These are phyloP conservation scores for Aspergillus uvarum DNA, from an alignment of 2,329 filamentous ascomycete genomes.

Conservation along the genomic window DNA sequence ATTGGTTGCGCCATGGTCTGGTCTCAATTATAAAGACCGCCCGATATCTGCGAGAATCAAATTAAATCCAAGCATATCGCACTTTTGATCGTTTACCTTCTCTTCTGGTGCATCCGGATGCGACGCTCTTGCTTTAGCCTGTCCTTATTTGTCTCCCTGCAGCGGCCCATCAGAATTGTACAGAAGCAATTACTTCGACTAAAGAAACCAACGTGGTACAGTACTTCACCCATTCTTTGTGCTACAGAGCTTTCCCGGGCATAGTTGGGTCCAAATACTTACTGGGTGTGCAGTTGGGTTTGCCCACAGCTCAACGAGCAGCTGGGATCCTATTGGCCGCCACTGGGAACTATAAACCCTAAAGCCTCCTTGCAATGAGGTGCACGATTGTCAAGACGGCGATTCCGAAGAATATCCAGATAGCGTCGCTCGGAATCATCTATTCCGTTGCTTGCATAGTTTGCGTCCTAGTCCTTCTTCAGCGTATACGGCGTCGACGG, in stretches of 20 bases:
- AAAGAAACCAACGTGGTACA: neutral
- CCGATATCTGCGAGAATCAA: neutral
- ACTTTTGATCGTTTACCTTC: neutral
- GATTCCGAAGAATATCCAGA: conserved; percentile 11
- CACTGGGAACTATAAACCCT: neutral
- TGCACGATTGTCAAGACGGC: conserved; percentile 12
- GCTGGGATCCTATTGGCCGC: neutral
- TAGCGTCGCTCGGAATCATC: conserved; percentile 17
- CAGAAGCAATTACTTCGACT: neutral
- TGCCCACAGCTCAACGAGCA: neutral
- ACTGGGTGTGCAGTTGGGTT: neutral
- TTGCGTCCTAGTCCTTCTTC: conserved; percentile 19
- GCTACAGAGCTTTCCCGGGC: neutral
- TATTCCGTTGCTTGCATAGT: conserved; percentile 18
- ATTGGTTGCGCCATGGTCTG: conserved; percentile 4
- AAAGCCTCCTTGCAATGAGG: conserved; percentile 15
- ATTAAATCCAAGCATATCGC: neutral
- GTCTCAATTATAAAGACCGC: conserved; percentile 12
- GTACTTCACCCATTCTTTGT: neutral
- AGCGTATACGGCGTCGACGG: conserved; percentile 20
- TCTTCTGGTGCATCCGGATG: neutral
- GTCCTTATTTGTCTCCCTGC: neutral
- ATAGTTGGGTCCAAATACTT: neutral
- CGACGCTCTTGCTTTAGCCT: neutral
- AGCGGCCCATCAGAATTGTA: neutral